These are phyloP conservation scores for Ceriops tagal DNA, from an alignment of 345 rosid genomes.

Conservation along the genomic window DNA sequence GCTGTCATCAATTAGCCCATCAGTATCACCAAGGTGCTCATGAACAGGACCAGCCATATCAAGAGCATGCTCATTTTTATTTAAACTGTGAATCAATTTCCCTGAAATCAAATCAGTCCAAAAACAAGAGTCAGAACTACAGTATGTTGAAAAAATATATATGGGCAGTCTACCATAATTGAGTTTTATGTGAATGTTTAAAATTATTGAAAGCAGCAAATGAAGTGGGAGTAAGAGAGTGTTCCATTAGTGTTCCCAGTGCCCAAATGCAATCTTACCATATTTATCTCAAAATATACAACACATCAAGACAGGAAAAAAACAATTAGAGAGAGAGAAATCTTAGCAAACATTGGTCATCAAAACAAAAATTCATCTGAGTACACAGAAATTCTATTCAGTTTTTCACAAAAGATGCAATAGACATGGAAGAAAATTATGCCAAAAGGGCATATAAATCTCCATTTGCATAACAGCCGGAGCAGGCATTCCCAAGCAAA, in stretches of 20 bases:
- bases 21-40: constrained; percentile 44
- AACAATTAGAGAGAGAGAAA: neutral
- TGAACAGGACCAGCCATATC: constrained; percentile 89
- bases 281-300: neutral
- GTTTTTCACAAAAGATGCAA: neutral
- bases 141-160: neutral
- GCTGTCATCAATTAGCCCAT: constrained; percentile 33
- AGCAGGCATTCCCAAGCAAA: neutral
- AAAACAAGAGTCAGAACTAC: constrained; percentile 10
- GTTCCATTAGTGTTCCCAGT: too few relatives aligned
- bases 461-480: neutral
- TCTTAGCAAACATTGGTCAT: neutral
- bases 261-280: neutral
- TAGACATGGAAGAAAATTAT: neutral
- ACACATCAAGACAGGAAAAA: neutral
- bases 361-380: neutral
- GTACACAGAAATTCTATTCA: neutral
- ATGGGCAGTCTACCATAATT: neutral
- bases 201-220: too few relatives aligned
- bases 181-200: too few relatives aligned
- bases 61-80: constrained; percentile 86
- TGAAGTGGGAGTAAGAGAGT: too few relatives aligned
- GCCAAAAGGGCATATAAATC: neutral
- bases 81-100: constrained; percentile 73
- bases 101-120: constrained; percentile 36